Percentiles rank a stretch among this genome's conserved stretches.
Conservation (phyloP, 768 basidiomycete species). For the Suillus tomentosus region DNA sequence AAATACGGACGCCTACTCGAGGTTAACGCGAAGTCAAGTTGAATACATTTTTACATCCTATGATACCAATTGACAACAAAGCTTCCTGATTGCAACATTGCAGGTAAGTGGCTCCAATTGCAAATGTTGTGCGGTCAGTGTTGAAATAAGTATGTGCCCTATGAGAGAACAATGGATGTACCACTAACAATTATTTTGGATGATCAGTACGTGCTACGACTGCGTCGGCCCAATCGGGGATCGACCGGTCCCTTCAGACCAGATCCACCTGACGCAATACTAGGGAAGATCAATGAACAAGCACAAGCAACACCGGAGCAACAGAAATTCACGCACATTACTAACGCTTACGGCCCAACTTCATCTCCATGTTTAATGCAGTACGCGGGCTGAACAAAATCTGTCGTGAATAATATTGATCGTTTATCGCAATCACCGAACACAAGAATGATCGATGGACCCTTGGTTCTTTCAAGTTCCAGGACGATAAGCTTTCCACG, state of each 20-base stretch:
- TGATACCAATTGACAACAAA: not conserved
- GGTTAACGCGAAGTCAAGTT: no score
- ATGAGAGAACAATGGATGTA: not conserved
- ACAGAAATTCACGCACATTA: not conserved
- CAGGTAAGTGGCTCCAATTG: not conserved
- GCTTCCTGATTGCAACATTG: not conserved
- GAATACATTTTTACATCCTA: no score
- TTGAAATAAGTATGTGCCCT: no score
- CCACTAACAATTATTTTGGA: not conserved
- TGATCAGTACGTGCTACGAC: not conserved
- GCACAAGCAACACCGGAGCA: not conserved
- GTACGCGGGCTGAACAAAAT: not conserved
- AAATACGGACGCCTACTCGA: no score
- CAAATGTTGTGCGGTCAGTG: not conserved
- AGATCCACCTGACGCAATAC: not conserved
- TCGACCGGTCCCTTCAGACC: not conserved
- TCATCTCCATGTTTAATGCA: slow-evolving; percentile 1
- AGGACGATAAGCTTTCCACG: not conserved
- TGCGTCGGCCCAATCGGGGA: not conserved
- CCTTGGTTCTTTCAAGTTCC: not conserved
- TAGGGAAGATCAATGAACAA: not conserved
- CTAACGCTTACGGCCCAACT: not conserved
- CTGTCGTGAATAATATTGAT: not conserved
- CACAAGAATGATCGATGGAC: not conserved
- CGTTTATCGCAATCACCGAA: not conserved